Base-by-base conservation (phyloP, 495 filamentous ascomycete species). In the Tuber microsphaerosporum region DNA sequence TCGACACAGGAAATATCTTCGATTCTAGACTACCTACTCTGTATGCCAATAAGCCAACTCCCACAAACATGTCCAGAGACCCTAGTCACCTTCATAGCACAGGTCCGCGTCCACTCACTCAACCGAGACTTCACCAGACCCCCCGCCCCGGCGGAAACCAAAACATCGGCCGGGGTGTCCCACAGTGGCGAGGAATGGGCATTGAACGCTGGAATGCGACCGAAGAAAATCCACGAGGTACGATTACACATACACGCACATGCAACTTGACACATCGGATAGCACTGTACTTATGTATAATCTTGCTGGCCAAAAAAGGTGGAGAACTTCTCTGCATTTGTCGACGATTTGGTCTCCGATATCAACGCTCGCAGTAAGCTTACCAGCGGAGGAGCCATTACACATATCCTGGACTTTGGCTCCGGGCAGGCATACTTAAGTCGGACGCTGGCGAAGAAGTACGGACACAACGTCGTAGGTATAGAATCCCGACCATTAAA, bases 141-240 rank as follows among this genome's bases (percentile, higher is more conserved):
- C 8, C 41, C 73, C 26, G 73, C 71, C 41, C 37, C 41, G 48
- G 65, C 75, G 19, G 74, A 76, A 39, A 39, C 41, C 34, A 75
- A 77, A 37, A 73, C 61, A 22, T 72, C 73, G 46, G 75, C 75
- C 44, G 73, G 56, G 20, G 75, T 71, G 34, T 68, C 72, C 17
- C 71, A 80, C 51, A 70, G 73, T 41, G 78, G 75, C 6, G 81
- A 73, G 44, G 72, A 76, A 48, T 79, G 78, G 78, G 74, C 74
- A 19, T 69, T 97, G 39, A 88, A 92, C 0, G 88, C 96, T 7
- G 95, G 95, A 31, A 99, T 99, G 96, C 97, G 93, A 75, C 88
- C 90, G 44, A 99, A 99, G 84, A 99, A 99, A 84, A 87, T 93
- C 26, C 96, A 99, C 77, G 95, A 99, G 85, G 95, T 97, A 90